Conservation (phyloP, 2,329 filamentous ascomycete genomes). For the Ramichloridium luteum region DNA sequence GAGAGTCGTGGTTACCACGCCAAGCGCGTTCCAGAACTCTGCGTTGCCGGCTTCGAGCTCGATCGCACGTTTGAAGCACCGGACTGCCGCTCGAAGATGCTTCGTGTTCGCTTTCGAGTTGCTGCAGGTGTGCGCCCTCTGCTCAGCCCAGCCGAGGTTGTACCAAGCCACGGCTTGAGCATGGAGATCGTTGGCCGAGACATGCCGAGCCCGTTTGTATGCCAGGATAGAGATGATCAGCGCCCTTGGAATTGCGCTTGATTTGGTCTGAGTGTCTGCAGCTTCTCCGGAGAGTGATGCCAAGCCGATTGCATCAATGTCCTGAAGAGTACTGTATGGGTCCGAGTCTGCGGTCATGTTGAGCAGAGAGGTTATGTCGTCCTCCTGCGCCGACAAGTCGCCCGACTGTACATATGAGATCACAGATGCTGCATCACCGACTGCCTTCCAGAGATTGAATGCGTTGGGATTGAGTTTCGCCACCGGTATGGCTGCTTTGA, state of each 20-base stretch:
- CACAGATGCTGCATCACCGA: conserved; percentile 77
- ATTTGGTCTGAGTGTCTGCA: conserved; percentile 18
- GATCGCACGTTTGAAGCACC: conserved; percentile 90
- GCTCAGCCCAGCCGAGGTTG: conserved; percentile 90
- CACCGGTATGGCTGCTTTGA: conserved; percentile 54
- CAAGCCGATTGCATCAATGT: conserved; percentile 51
- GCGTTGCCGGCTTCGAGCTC: conserved; percentile 88
- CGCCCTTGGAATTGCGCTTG: conserved; percentile 38
- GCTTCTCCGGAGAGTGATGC: conserved; percentile 8
- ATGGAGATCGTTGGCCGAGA: conserved; percentile 61
- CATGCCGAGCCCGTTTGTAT: conserved; percentile 73
- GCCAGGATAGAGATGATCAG: conserved; percentile 60
- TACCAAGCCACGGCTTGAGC: conserved; percentile 95
- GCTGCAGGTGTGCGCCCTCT: conserved; percentile 62
- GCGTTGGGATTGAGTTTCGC: conserved; percentile 50
- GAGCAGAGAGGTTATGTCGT: conserved; percentile 48
- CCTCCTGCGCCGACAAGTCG: conserved; percentile 48
- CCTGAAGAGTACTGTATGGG: conserved; percentile 50
- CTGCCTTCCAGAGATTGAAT: conserved; percentile 91
- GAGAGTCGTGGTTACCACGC: conserved; percentile 75
- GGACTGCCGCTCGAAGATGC: conserved; percentile 69
- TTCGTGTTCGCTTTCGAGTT: conserved; percentile 45
- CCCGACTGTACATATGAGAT: conserved; percentile 69
- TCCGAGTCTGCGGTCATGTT: conserved; percentile 39
- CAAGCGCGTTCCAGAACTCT: conserved; percentile 95